Evolutionary conservation across 768 basidiomycete species (phyloP).

Genomic region (Porphyrellus cyaneotinctus): DNA sequence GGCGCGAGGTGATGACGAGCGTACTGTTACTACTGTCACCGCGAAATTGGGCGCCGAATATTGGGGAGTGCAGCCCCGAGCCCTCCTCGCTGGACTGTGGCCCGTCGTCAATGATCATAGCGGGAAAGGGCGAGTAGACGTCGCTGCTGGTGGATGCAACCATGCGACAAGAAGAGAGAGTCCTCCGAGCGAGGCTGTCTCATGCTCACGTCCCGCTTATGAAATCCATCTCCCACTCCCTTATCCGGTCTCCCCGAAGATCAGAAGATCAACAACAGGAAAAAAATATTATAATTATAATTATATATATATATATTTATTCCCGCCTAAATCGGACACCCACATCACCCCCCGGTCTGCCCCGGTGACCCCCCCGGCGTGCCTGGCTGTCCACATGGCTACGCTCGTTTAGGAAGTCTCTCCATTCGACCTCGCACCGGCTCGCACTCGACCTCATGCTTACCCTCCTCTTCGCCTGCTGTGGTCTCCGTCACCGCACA

Average conservation of each 20-base stretch:
- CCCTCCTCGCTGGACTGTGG: constrained; percentile 72
- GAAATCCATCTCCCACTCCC: constrained; percentile 29
- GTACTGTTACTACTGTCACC: constrained; percentile 41
- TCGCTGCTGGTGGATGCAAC: constrained; percentile 53
- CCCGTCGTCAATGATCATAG: constrained; percentile 57
- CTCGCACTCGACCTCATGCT: constrained; percentile 21
- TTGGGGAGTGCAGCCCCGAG: constrained; percentile 71
- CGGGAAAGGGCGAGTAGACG: constrained; percentile 55
- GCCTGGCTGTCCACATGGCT: constrained; percentile 26
- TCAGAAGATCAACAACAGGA: constrained; percentile 31
- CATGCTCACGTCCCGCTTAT: constrained; percentile 42
- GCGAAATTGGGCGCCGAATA: constrained; percentile 50
- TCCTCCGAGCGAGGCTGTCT: constrained; percentile 39
- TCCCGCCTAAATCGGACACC: constrained; percentile 29
- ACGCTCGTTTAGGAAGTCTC: constrained; percentile 6
- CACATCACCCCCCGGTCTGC: constrained; percentile 9
- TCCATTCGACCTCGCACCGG: constrained; percentile 1
- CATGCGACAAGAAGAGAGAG: constrained; percentile 39
- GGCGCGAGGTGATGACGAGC: constrained; percentile 44
- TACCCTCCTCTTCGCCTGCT: constrained; percentile 27
- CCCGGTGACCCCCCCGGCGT: constrained; percentile 21
- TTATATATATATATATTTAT: constrained; percentile 8
- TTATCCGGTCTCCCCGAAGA: constrained; percentile 28
- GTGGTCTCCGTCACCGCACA: constrained; percentile 21
- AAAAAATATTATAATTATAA: constrained; percentile 3